Evolutionary conservation across 805 yeast genomes (phyloP).

Genomic region (Yamadazyma nakazawae): DNA sequence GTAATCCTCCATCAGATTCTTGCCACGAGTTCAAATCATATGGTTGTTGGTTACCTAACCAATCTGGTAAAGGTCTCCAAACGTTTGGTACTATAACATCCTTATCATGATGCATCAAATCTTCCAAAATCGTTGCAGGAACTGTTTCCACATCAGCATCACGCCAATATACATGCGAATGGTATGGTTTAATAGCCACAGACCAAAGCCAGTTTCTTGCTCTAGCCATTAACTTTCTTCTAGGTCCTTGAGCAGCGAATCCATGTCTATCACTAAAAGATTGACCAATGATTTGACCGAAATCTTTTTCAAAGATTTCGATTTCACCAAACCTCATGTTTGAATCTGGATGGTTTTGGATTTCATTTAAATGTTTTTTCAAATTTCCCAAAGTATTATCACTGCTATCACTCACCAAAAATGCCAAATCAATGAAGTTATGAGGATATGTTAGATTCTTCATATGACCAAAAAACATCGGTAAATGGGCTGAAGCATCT

Average conservation of each 20-base stretch:
- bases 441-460: conserved; percentile 82
- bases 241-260: conserved; percentile 92
- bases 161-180: conserved; percentile 96
- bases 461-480: conserved; percentile 85
- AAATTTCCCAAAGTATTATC: conserved; percentile 81
- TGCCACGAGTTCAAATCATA: conserved; percentile 85
- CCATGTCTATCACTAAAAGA: conserved; percentile 92
- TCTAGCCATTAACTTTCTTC: conserved; percentile 92
- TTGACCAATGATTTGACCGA: conserved; percentile 92
- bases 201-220: conserved; percentile 93
- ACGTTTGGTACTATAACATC: conserved; percentile 95
- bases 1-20: conserved; percentile 78
- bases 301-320: conserved; percentile 83
- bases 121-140: conserved; percentile 82
- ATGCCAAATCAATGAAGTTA: conserved; percentile 74
- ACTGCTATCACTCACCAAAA: conserved; percentile 84
- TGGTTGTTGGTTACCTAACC: conserved; percentile 83
- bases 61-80: conserved; percentile 86
- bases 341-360: conserved; percentile 65
- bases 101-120: conserved; percentile 83
- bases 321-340: conserved; percentile 74
- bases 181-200: conserved; percentile 85
- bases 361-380: conserved; percentile 49
- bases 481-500: conserved; percentile 87
- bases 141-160: conserved; percentile 96